Conservation (phyloP, 495 filamentous ascomycete genomes). For the Hypoxylon cercidicola region DNA sequence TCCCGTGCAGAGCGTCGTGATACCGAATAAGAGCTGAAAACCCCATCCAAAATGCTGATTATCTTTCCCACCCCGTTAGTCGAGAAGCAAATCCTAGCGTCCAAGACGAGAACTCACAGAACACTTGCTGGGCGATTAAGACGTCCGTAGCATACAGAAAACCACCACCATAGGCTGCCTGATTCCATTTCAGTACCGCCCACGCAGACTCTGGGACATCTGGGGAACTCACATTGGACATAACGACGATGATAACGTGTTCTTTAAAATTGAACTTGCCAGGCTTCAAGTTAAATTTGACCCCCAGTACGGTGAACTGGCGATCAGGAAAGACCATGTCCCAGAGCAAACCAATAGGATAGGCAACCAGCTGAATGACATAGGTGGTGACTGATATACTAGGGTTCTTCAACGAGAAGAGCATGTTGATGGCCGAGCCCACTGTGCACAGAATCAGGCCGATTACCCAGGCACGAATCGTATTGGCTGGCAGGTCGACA, state of each 20-base stretch:
- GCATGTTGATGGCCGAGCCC: conserved; percentile 73
- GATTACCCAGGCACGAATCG: conserved; percentile 76
- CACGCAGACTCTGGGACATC: not conserved
- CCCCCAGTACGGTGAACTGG: conserved; percentile 66
- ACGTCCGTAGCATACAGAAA: conserved; percentile 61
- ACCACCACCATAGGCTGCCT: conserved; percentile 57
- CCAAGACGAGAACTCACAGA: conserved; percentile 41
- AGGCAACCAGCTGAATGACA: conserved; percentile 75
- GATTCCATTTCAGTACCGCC: conserved; percentile 11
- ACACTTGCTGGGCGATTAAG: conserved; percentile 57
- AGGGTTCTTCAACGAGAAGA: conserved; percentile 74
- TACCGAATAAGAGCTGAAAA: conserved; percentile 73
- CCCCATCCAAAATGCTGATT: conserved; percentile 65
- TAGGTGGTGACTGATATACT: conserved; percentile 73
- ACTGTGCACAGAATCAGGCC: conserved; percentile 71
- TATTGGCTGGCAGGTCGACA: conserved; percentile 74
- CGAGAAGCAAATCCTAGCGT: not conserved
- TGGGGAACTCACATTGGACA: conserved; percentile 65
- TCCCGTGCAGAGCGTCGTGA: conserved; percentile 77
- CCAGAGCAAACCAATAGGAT: conserved; percentile 71
- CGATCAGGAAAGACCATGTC: conserved; percentile 66
- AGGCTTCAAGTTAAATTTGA: conserved; percentile 71
- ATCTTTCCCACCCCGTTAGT: conserved; percentile 31
- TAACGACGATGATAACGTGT: conserved; percentile 80
- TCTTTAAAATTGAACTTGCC: conserved; percentile 84